Conservation (phyloP, 1,139 yeast species). For the Protomyces gravidus region DNA sequence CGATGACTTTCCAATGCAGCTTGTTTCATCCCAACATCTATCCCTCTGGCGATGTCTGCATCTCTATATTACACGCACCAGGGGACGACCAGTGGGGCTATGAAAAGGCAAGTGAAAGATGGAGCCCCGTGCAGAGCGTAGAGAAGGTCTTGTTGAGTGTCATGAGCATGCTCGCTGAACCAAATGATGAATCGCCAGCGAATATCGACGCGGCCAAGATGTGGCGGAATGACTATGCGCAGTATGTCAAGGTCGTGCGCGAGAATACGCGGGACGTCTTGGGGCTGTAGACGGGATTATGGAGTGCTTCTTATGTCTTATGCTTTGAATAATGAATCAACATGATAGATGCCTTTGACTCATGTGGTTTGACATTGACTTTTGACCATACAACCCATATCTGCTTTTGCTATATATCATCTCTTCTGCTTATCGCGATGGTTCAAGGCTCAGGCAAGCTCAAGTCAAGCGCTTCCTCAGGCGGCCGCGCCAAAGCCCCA, state of each 20-base stretch:
- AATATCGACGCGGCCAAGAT: conserved; percentile 93
- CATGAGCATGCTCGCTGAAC: conserved; percentile 94
- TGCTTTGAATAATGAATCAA: too few species aligned
- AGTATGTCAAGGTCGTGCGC: conserved; percentile 61
- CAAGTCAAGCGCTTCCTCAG: not conserved
- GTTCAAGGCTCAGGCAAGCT: conserved; percentile 20
- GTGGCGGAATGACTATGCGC: conserved; percentile 78
- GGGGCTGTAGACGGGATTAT: conserved; percentile 54
- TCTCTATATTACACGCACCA: conserved; percentile 88
- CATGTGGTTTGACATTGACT: too few species aligned
- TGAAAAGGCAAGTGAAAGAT: conserved; percentile 90
- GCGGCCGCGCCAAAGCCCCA: conserved; percentile 16
- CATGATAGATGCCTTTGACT: too few species aligned
- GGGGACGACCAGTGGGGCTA: conserved; percentile 97
- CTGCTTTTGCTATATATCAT: too few species aligned
- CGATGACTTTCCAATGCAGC: conserved; percentile 74
- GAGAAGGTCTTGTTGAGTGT: conserved; percentile 91
- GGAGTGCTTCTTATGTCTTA: too few species aligned
- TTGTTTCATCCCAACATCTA: conserved; percentile 89
- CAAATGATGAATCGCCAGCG: conserved; percentile 94
- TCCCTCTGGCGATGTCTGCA: conserved; percentile 92
- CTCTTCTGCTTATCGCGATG: conserved; percentile 3
- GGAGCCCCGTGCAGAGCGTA: conserved; percentile 97
- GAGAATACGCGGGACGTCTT: conserved; percentile 62
- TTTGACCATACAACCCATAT: too few species aligned